Base-by-base conservation (phyloP, 177 flowering plant species). In the Tripterygium wilfordii region DNA sequence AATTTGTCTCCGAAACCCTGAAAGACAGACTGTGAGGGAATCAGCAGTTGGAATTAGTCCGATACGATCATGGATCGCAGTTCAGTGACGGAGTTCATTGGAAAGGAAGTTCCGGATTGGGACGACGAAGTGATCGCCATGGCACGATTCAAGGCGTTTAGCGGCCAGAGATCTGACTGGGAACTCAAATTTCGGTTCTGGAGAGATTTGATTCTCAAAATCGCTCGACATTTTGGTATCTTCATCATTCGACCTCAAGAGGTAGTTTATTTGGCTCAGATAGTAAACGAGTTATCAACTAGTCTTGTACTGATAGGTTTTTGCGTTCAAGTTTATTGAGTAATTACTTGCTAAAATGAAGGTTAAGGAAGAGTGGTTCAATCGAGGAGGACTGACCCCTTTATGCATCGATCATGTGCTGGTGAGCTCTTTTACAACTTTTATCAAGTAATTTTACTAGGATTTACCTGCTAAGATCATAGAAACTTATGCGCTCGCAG, bases 121-220 rank as follows among this genome's bases (percentile, higher is more conserved):
- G 94, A 88, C 54, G 94, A 92, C 29, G 91, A 82, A 42, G 69
- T 55, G 27, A 55, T 66, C 10, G 36, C 79, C 7, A 63, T 68
- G 7, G 83, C 91, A 3, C 54, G 96, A 46, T 92, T 86, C 77
- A 92, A 92, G 64, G 95, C 83, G 0, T 83, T 92, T 24, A 83
- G 90, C 47, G 97, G 97, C 2, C 98, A 84, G 49, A 71, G 82
- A 56, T 67, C 80, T 3, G 98, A 92, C 54, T 89, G 96, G 96
- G 87, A 92, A 60, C 61, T 78, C 33, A 76, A 38, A 36, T 84
- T 56, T 60, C 50, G 45, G 10, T 92, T 92, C 71, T 92, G 96
- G 97, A 68, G 68, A 26, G 76, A 82, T 46, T 66, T 89, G 58
- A 82, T 92, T 28, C 49, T 89, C 35, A 75, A 68, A 42, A 60